Evolutionary conservation across 345 rosid genomes (phyloP).

Genomic region (Litchi chinensis): DNA sequence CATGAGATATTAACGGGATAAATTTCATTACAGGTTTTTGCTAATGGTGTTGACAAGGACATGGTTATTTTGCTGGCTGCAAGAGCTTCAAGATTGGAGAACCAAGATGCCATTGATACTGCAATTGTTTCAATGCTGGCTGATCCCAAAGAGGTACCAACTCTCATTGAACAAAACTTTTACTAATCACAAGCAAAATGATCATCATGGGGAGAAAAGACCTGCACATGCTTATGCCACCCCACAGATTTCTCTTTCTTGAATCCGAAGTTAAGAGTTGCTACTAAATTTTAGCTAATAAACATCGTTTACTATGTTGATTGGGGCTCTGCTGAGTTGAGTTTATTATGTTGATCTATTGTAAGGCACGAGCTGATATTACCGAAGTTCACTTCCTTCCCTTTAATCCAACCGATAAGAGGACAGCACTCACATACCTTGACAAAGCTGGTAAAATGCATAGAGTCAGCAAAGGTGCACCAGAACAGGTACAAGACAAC

Average conservation of each 20-base stretch:
- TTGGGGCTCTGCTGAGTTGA: conserved; percentile 1
- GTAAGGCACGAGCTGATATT: conserved; percentile 86
- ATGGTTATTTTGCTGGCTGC: conserved; percentile 85
- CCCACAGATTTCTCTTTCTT: background rate
- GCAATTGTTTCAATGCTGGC: conserved; percentile 87
- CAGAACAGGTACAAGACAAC: conserved; percentile 61
- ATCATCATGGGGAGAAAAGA: background rate
- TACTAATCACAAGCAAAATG: background rate
- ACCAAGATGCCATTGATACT: conserved; percentile 88
- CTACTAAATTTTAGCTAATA: background rate
- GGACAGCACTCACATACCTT: conserved; percentile 81
- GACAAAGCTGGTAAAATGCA: conserved; percentile 75
- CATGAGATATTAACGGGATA: background rate
- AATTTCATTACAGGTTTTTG: conserved; percentile 54
- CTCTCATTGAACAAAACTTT: background rate
- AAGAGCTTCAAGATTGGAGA: conserved; percentile 91
- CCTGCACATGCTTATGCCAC: background rate
- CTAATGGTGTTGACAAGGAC: conserved; percentile 60
- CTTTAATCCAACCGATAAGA: conserved; percentile 90
- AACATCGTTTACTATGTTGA: background rate
- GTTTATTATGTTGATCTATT: conserved; percentile 10
- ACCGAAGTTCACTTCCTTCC: conserved; percentile 95
- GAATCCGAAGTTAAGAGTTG: background rate
- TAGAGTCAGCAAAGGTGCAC: conserved; percentile 97
- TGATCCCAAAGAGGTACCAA: conserved; percentile 82